Evolutionary conservation across 192 early-diverging fungal genomes (phyloP), one percentile per base, ranked within the genome.

Genomic region (Coemansia sp.): DNA sequence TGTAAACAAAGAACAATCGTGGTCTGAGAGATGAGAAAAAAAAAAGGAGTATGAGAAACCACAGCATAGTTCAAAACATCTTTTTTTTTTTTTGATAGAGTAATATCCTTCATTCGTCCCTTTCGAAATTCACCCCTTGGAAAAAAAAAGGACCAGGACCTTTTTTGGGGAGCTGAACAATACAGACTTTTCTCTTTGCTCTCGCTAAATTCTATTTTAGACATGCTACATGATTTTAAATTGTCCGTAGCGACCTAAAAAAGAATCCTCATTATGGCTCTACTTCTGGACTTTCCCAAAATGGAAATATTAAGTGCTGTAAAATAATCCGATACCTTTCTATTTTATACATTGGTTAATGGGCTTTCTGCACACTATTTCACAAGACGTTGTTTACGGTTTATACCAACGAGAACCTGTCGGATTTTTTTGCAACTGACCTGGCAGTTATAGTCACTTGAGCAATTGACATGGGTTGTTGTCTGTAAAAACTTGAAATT

Each of bases 231-330:
- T 35, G 6, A 1, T 35, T 35, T 7, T 35, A 35, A 35, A 35
- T 35, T 35, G 33, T 35, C 6, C 33, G 33, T 6, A 6, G 10
- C 10, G 33, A 1, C 33, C 1, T 35, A 31, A 31, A 31, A 31
- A 31, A 31, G 10, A 35, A 35, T 10, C 10, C 33, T 35, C 33
- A 35, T 35, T 10, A 35, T 35, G 33, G 10, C 33, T 26, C 33
- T 35, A 35, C 33, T 31, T 31, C 6, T 9, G 33, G 33, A 10
- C 33, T 42, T 42, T 42, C 46, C 46, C 4, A 48, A 48, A 48
- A 6, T n/a, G 23, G 46, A 48, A 28, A 48, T 48, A 48, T 48
- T 48, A 48, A 48, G 6, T 48, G 46, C 45, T 20, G 7, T 6
- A 35, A 35, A 35, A 35, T 35, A 35, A 35, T 35, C 33, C 33